Evolutionary conservation across 306 rosid genomes (phyloP).

Genomic region (Quercus mongolica): DNA sequence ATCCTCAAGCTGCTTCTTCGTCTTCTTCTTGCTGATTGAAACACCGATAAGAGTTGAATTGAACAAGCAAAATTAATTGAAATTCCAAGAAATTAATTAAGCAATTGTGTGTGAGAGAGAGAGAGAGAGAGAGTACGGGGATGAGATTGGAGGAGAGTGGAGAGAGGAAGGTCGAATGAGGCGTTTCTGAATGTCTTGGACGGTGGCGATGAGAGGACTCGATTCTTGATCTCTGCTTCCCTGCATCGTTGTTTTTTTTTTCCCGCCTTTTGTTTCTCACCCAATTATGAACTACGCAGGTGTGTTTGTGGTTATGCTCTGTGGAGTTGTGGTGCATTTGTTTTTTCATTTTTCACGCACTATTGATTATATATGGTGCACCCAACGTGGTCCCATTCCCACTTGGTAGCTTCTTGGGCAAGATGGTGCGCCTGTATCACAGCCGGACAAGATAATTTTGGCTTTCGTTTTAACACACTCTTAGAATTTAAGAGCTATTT

Average conservation of each 20-base stretch:
- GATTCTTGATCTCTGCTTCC: slow-evolving; percentile 11
- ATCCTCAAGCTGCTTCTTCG: slow-evolving; percentile 23
- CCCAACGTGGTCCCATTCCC: too few relatives aligned
- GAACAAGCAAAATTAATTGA: background rate
- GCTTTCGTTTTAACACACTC: too few relatives aligned
- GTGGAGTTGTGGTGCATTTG: too few relatives aligned
- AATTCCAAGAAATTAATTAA: background rate
- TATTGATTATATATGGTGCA: too few relatives aligned
- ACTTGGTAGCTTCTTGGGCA: too few relatives aligned
- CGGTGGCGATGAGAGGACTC: slow-evolving; percentile 26
- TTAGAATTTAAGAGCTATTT: too few relatives aligned
- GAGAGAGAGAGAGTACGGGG: background rate
- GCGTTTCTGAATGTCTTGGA: slow-evolving; percentile 28
- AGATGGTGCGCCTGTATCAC: too few relatives aligned
- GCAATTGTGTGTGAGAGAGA: background rate
- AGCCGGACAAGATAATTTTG: too few relatives aligned
- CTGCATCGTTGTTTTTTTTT: background rate
- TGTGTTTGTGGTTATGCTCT: background rate
- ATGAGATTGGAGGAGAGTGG: slow-evolving; percentile 1
- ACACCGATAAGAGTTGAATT: background rate
- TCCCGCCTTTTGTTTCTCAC: background rate
- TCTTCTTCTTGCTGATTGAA: slow-evolving; percentile 2
- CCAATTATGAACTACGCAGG: background rate
- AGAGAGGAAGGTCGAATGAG: slow-evolving; percentile 24
- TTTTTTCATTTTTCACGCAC: too few relatives aligned